Conservation (phyloP, 805 yeast species). For the Metschnikowia anglica region DNA sequence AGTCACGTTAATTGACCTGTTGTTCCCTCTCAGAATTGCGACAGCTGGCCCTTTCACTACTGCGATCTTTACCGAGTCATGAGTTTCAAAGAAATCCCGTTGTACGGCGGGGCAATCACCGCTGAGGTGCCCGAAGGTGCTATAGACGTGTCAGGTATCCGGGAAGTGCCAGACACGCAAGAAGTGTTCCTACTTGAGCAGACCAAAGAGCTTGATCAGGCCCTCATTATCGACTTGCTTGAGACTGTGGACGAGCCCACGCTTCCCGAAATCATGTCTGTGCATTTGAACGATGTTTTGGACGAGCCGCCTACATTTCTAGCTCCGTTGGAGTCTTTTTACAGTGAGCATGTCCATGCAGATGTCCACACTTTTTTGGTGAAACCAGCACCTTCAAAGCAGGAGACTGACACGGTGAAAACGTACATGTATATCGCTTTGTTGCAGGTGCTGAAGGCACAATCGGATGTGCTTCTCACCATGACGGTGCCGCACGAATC, state of each 20-base stretch:
- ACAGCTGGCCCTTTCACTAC: neutral
- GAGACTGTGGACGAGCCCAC: conserved; percentile 45
- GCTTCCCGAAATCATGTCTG: conserved; percentile 45
- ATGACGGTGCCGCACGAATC: conserved; percentile 51
- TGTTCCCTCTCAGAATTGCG: neutral
- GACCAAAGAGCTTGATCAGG: conserved; percentile 42
- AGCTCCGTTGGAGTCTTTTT: conserved; percentile 20
- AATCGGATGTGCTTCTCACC: conserved; percentile 62
- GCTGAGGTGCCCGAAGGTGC: conserved; percentile 57
- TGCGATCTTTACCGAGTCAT: neutral
- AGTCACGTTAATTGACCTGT: no score
- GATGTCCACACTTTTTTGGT: conserved; percentile 20
- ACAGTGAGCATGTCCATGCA: conserved; percentile 11
- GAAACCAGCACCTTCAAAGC: conserved; percentile 19
- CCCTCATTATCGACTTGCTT: conserved; percentile 63
- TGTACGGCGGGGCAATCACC: conserved; percentile 73
- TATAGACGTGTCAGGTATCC: conserved; percentile 71
- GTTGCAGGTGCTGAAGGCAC: conserved; percentile 48
- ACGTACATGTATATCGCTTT: conserved; percentile 56
- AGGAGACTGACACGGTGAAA: conserved; percentile 15
- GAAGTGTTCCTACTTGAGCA: conserved; percentile 72
- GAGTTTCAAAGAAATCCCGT: neutral
- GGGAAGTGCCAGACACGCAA: conserved; percentile 91
- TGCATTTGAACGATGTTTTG: conserved; percentile 58
- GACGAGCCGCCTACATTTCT: conserved; percentile 23